A percentile compares a stretch with the other conserved stretches of the same genome.
phyloP scores from a whole-genome alignment of 495 filamentous ascomycete species.

The Talaromyces adpressus region DNA sequence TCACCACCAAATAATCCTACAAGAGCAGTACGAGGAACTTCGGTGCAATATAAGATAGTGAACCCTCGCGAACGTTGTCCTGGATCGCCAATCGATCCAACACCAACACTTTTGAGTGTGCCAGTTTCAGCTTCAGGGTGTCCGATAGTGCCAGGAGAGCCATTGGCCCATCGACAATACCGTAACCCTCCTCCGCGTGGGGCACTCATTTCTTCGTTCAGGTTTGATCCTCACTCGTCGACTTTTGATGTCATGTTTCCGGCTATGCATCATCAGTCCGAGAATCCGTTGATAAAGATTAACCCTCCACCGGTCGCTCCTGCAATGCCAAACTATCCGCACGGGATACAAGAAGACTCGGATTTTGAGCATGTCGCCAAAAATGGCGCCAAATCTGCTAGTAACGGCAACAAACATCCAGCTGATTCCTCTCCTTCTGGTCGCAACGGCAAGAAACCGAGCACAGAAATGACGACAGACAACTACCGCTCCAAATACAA shows the following conservation, averaged over 20 bases:
- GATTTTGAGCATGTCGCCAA: not conserved
- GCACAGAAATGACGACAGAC: not conserved
- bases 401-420: not conserved
- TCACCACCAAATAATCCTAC: not conserved
- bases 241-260: conserved; percentile 2
- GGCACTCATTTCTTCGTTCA: not conserved
- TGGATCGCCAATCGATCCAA: no score
- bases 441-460: not conserved
- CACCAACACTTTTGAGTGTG: no score
- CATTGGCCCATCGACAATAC: not conserved
- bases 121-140: no score
- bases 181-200: not conserved
- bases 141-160: no score
- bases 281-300: not conserved
- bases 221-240: conserved; percentile 1
- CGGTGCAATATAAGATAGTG: no score
- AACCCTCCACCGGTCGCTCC: not conserved
- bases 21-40: not conserved
- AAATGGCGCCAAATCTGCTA: not conserved
- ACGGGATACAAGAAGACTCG: not conserved
- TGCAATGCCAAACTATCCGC: not conserved
- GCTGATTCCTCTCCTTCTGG: not conserved
- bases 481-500: conserved; percentile 9
- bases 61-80: no score
- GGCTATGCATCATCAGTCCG: not conserved